These are phyloP conservation scores for Calonectria hongkongensis DNA, from an alignment of 2,329 filamentous ascomycete species.

Conservation along the genomic window DNA sequence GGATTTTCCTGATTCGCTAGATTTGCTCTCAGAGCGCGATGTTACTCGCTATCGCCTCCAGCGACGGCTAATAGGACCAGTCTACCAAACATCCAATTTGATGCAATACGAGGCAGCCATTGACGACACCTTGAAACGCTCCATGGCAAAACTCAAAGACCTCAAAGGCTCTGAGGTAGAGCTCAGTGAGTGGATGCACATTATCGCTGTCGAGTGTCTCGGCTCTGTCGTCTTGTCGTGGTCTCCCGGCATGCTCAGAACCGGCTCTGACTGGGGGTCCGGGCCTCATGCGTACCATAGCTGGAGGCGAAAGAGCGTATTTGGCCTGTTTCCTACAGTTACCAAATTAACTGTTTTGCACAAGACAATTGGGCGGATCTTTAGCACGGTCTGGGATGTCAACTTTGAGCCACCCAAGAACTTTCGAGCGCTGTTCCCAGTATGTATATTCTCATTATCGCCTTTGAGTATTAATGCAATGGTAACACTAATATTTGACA, in stretches of 20 bases:
- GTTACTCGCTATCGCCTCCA: conserved; percentile 68
- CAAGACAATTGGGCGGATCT: conserved; percentile 61
- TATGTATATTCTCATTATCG: conserved; percentile 51
- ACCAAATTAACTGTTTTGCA: conserved; percentile 63
- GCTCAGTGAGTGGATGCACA: conserved; percentile 75
- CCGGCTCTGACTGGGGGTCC: conserved; percentile 67
- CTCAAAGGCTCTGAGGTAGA: conserved; percentile 65
- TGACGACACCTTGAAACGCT: conserved; percentile 62
- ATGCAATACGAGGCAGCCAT: conserved; percentile 64
- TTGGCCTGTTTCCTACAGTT: conserved; percentile 68
- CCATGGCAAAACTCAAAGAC: conserved; percentile 59
- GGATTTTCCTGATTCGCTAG: conserved; percentile 66
- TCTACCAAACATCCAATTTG: conserved; percentile 67
- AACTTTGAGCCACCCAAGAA: conserved; percentile 65
- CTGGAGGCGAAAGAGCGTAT: conserved; percentile 72
- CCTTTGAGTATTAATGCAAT: not conserved
- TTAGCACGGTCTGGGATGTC: conserved; percentile 66
- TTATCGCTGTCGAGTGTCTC: conserved; percentile 71
- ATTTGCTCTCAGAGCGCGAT: conserved; percentile 70
- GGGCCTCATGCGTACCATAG: conserved; percentile 69
- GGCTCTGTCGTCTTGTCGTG: conserved; percentile 70
- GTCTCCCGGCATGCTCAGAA: conserved; percentile 69
- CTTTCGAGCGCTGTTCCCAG: conserved; percentile 71
- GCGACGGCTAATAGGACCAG: conserved; percentile 68
- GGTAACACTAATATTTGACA: conserved; percentile 35